These are phyloP conservation scores for Alternaria alternata DNA, from an alignment of 2,329 filamentous ascomycete species.

Conservation along the genomic window DNA sequence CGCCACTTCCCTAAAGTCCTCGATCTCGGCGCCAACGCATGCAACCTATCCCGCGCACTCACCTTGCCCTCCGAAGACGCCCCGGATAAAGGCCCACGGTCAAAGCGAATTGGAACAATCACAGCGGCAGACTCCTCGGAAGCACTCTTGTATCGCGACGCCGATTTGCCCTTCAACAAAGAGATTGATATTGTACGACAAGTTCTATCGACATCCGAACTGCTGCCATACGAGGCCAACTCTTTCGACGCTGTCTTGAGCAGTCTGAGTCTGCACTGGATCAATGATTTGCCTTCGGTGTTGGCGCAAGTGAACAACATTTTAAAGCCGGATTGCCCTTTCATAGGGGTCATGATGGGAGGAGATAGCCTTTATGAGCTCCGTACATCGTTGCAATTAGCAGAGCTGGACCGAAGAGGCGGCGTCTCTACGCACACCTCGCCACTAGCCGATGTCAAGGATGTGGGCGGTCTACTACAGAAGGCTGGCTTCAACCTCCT, in stretches of 20 bases:
- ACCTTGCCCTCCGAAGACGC: conserved; percentile 67
- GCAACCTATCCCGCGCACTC: conserved; percentile 87
- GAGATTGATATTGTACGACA: conserved; percentile 75
- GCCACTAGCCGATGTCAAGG: conserved; percentile 88
- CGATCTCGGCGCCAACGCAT: conserved; percentile 94
- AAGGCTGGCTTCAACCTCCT: conserved; percentile 93
- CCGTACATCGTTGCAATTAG: conserved; percentile 89
- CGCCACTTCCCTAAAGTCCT: conserved; percentile 83
- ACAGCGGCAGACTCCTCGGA: conserved; percentile 84
- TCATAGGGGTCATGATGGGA: conserved; percentile 95
- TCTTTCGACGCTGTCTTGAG: conserved; percentile 91
- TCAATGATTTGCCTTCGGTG: conserved; percentile 91
- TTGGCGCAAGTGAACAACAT: conserved; percentile 85
- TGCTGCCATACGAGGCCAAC: conserved; percentile 75
- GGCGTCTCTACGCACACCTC: conserved; percentile 91
- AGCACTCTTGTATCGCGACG: conserved; percentile 81
- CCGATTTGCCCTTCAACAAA: conserved; percentile 75
- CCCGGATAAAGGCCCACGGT: conserved; percentile 71
- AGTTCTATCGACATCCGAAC: conserved; percentile 77
- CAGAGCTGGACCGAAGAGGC: conserved; percentile 88
- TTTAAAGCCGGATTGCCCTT: conserved; percentile 88
- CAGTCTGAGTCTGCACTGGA: conserved; percentile 92
- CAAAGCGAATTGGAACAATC: conserved; percentile 75
- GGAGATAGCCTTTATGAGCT: conserved; percentile 94
- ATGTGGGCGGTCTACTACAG: conserved; percentile 86